phyloP scores from a whole-genome alignment of 306 rosid species.

The Malus orientalis region DNA sequence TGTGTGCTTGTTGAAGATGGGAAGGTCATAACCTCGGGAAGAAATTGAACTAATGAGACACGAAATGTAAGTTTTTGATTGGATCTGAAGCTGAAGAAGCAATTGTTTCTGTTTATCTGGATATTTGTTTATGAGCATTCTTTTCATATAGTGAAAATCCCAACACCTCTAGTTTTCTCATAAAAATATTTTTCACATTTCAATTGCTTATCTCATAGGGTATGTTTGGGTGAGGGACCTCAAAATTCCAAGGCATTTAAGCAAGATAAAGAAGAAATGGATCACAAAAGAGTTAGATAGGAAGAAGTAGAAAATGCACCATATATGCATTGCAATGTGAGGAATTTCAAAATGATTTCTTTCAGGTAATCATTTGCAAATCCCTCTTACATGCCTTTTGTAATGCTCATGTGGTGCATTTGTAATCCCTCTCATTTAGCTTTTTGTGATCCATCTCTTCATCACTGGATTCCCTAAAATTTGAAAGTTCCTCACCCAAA shows the following conservation, averaged over 20 bases:
- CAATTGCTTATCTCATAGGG: not conserved
- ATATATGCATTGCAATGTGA: not conserved
- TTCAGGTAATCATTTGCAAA: not conserved
- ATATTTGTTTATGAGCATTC: not conserved
- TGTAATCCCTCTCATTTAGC: not conserved
- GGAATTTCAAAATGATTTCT: not conserved
- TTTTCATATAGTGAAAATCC: not conserved
- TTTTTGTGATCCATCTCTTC: not conserved
- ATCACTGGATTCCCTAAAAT: not conserved
- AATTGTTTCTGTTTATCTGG: not conserved
- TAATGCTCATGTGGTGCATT: not conserved
- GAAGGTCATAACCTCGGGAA: conserved; percentile 67
- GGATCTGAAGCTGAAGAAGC: not conserved
- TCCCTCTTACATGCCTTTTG: not conserved
- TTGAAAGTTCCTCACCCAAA: not conserved
- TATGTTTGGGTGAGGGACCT: not conserved
- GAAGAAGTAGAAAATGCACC: not conserved
- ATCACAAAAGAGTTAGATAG: not conserved
- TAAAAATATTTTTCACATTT: not conserved
- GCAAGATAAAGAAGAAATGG: not conserved
- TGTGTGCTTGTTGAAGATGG: conserved; percentile 79
- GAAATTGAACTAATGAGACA: conserved; percentile 78
- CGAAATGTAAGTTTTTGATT: conserved; percentile 51
- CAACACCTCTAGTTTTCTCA: not conserved
- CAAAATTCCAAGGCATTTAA: not conserved